Base-by-base conservation (phyloP, 2,329 filamentous ascomycete genomes). In the Ophiostoma sp. region DNA sequence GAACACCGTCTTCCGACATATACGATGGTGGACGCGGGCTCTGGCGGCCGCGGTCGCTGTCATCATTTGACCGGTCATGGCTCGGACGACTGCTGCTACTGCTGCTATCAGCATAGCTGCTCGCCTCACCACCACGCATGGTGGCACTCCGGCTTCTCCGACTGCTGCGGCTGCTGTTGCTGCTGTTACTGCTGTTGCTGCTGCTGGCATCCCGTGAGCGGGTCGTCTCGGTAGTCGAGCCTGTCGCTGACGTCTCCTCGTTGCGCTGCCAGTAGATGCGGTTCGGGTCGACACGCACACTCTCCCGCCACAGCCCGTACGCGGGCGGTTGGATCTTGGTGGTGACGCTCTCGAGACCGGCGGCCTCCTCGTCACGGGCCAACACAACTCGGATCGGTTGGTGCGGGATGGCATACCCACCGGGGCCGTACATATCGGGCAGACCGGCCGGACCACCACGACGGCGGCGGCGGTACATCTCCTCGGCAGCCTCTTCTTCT, bases 241-340 rank as follows among this genome's bases (percentile, higher is more conserved):
- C 42, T 11, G 42, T 73, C 25, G 70, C 68, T 33, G 52, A 69
- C 48, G 80, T 79, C 3, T 80, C 79, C 25, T 86, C 84, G 76
- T 90, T 92, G 50, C 91, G 88, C 80, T 92, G 90, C 93, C 93
- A 97, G 80, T 92, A 94, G 33, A 97, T 85, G 17, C 93, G 85
- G 78, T 95, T 89, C 0, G 94, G 94, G 78, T 97, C 92, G 42
- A 94, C 91, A 66, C 93, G 87, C 88, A 96, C 93, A 78, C 92
- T 95, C 80, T 91, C 90, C 70, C 93, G 87, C 93, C 93, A 97
- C 0, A 94, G 83, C 0, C 94, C 94, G 79, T 97, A 97, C 1
- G 93, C 93, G 0, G 95, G 94, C 3, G 95, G 94, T 9, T 90
- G 89, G 25, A 86, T 76, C 77, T 90, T 90, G 57, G 83, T 82